Percentiles rank a stretch among this genome's conserved stretches.
phyloP scores from a whole-genome alignment of 176 grass and related monocot genomes.

The Paspalum vaginatum region DNA sequence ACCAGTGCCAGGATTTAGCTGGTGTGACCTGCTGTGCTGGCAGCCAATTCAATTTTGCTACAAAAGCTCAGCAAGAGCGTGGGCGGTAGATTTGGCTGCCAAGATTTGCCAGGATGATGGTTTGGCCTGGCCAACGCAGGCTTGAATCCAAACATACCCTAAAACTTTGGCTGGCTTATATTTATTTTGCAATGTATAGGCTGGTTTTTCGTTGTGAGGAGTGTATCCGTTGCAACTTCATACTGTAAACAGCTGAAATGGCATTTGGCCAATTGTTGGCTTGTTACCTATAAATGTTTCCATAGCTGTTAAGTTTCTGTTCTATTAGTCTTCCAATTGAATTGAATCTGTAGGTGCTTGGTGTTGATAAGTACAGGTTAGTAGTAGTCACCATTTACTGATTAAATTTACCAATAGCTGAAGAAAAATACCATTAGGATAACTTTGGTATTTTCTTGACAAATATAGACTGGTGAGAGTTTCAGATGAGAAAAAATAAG shows the following conservation, averaged over 20 bases:
- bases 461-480: neutral
- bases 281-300: conserved; percentile 22
- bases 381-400: neutral
- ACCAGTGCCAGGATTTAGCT: too few relatives aligned
- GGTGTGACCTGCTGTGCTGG: too few relatives aligned
- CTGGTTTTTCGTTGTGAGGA: neutral
- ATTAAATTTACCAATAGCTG: neutral
- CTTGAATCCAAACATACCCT: neutral
- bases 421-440: conserved; percentile 1
- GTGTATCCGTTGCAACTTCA: neutral
- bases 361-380: neutral
- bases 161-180: neutral
- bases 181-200: neutral
- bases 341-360: neutral
- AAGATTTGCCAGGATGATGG: too few relatives aligned
- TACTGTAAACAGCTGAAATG: conserved; percentile 10
- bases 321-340: neutral
- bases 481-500: conserved; percentile 11
- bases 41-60: too few relatives aligned
- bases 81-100: too few relatives aligned
- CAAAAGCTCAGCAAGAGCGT: too few relatives aligned
- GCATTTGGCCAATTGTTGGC: conserved; percentile 11
- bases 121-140: too few relatives aligned
- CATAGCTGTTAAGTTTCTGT: neutral
- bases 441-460: neutral